Conservation (phyloP, 2,329 filamentous ascomycete genomes). For the Monascus ruber region DNA sequence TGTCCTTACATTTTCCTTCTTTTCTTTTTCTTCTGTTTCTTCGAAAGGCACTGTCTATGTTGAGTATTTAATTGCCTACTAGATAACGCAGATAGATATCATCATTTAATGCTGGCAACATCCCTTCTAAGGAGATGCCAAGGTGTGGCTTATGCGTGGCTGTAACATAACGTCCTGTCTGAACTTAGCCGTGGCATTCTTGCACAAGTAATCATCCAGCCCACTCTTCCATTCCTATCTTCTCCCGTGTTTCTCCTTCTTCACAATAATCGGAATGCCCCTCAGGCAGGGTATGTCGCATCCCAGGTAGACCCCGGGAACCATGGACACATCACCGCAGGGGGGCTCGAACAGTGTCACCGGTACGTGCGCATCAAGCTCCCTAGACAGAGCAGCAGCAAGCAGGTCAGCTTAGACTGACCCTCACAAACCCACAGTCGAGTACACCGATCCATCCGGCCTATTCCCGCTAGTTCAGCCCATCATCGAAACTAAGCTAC, state of each 20-base stretch:
- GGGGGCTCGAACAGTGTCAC: slow-evolving; percentile 63
- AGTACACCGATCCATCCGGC: slow-evolving; percentile 89
- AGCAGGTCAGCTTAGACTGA: slow-evolving; percentile 1
- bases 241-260: background rate
- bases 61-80: too few relatives aligned
- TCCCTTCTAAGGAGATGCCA: too few relatives aligned
- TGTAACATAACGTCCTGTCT: too few relatives aligned
- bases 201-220: too few relatives aligned
- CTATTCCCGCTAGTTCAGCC: slow-evolving; percentile 74
- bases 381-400: background rate
- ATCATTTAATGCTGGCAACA: too few relatives aligned
- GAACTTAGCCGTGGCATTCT: too few relatives aligned
- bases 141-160: too few relatives aligned
- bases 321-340: slow-evolving; percentile 28
- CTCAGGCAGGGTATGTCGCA: background rate
- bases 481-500: slow-evolving; percentile 65
- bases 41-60: too few relatives aligned
- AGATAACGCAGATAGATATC: too few relatives aligned
- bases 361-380: slow-evolving; percentile 36
- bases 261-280: background rate
- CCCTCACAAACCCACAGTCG: slow-evolving; percentile 47
- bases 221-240: background rate
- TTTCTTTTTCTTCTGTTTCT: too few relatives aligned
- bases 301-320: background rate
- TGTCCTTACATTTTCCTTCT: too few relatives aligned